A percentile compares a stretch with the other conserved stretches of the same genome.
Evolutionary conservation across 164 flowering plant species (phyloP).

Genomic region (Pachysandra terminalis): DNA sequence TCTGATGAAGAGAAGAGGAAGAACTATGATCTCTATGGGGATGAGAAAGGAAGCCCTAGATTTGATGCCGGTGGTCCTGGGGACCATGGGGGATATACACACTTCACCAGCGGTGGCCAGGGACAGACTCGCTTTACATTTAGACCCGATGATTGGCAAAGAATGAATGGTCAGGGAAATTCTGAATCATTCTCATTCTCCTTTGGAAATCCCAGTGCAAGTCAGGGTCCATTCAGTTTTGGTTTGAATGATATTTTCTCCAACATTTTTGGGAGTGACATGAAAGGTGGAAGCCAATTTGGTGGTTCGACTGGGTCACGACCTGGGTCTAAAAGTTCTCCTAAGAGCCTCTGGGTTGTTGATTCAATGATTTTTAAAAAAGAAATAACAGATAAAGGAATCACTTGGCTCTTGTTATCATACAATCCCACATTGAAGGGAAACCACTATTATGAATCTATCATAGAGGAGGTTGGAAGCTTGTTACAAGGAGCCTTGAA

Average conservation of each 20-base stretch:
- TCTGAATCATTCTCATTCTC: conserved; percentile 70
- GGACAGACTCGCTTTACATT: conserved; percentile 48
- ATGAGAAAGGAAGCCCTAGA: conserved; percentile 72
- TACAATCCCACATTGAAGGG: conserved; percentile 41
- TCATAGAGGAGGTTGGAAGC: conserved; percentile 53
- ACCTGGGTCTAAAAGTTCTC: conserved; percentile 30
- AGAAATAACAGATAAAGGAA: conserved; percentile 60
- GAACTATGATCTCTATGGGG: conserved; percentile 85
- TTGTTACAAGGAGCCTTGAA: conserved; percentile 74
- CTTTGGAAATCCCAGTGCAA: conserved; percentile 56
- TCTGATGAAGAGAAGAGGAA: conserved; percentile 93
- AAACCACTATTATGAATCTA: conserved; percentile 42
- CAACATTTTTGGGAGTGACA: conserved; percentile 51
- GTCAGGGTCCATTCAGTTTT: conserved; percentile 48
- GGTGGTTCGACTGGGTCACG: conserved; percentile 37
- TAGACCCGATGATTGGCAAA: conserved; percentile 60
- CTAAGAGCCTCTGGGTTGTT: conserved; percentile 38
- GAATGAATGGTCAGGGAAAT: conserved; percentile 49
- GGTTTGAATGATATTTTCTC: conserved; percentile 68
- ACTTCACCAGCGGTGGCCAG: conserved; percentile 63
- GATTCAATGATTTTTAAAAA: conserved; percentile 53
- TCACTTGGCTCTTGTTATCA: conserved; percentile 73
- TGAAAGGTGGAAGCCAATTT: conserved; percentile 34
- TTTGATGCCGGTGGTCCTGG: conserved; percentile 54
- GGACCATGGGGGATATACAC: conserved; percentile 50